These are phyloP conservation scores for Candida tetrigidarum DNA, from an alignment of 1,139 yeast species.

Conservation along the genomic window DNA sequence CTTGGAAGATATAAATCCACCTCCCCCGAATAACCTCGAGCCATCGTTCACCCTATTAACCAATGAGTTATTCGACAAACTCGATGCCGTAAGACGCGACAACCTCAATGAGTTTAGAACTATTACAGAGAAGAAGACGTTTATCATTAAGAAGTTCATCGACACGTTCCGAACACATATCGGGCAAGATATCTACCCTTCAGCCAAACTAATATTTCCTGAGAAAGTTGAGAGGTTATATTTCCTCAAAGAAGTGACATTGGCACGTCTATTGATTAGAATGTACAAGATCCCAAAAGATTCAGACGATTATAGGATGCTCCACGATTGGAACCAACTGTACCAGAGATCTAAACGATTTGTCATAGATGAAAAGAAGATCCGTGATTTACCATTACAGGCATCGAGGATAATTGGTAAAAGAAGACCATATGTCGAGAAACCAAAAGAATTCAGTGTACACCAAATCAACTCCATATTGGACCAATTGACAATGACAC, in stretches of 20 bases:
- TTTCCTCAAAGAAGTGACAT: conserved; percentile 54
- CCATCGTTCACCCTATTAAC: conserved; percentile 36
- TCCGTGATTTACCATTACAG: conserved; percentile 50
- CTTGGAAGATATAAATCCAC: conserved; percentile 16
- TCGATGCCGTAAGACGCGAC: conserved; percentile 33
- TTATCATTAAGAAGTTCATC: conserved; percentile 51
- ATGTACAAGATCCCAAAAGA: conserved; percentile 40
- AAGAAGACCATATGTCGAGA: conserved; percentile 51
- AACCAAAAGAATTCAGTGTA: conserved; percentile 46
- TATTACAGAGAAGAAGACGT: conserved; percentile 34
- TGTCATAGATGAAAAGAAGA: conserved; percentile 25
- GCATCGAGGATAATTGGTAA: conserved; percentile 51
- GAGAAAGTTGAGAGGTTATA: conserved; percentile 59
- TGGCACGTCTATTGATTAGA: conserved; percentile 47
- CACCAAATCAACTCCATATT: conserved; percentile 60
- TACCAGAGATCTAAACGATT: conserved; percentile 30
- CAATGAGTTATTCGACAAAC: conserved; percentile 34
- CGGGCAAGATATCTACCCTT: conserved; percentile 74
- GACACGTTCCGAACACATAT: conserved; percentile 64
- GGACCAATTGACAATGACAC: conserved; percentile 48
- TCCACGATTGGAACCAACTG: conserved; percentile 44
- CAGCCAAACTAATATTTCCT: conserved; percentile 65
- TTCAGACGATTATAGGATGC: conserved; percentile 37
- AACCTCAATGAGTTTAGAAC: conserved; percentile 31
- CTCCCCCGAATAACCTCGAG: conserved; percentile 26